These are phyloP conservation scores for Orbilia ellipsospora DNA, from an alignment of 2,329 filamentous ascomycete genomes.

Conservation along the genomic window DNA sequence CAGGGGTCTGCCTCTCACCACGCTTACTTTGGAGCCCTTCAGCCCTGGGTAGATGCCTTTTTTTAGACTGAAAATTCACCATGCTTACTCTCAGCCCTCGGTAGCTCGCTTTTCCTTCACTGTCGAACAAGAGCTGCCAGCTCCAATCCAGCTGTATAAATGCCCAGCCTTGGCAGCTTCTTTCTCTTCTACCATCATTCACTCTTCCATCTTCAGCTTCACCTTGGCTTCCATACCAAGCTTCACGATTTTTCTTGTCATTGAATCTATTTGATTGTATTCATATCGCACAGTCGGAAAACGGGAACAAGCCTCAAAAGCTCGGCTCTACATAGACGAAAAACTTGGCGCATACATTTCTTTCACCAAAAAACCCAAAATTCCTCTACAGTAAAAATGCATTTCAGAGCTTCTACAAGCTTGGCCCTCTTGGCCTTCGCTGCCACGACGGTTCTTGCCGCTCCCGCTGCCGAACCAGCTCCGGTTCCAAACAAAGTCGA, in stretches of 20 bases:
- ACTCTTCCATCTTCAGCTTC: slow-evolving; percentile 36
- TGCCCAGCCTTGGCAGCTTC: slow-evolving; percentile 36
- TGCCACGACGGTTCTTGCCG: slow-evolving; percentile 40
- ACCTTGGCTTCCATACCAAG: slow-evolving; percentile 34
- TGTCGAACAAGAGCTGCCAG: slow-evolving; percentile 28
- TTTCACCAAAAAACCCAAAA: neutral
- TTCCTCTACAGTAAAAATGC: slow-evolving; percentile 16
- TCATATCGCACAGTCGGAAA: slow-evolving; percentile 10
- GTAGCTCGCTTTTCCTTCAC: slow-evolving; percentile 19
- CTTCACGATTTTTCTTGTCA: slow-evolving; percentile 53
- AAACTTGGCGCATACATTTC: no score
- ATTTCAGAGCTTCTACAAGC: slow-evolving; percentile 32
- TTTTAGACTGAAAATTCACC: no score
- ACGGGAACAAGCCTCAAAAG: slow-evolving; percentile 26
- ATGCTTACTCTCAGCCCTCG: slow-evolving; percentile 54
- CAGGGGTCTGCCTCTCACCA: no score
- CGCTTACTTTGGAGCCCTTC: no score
- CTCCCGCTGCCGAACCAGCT: slow-evolving; percentile 32
- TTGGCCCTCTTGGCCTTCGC: slow-evolving; percentile 45
- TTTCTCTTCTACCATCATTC: slow-evolving; percentile 31
- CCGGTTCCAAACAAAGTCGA: slow-evolving; percentile 46
- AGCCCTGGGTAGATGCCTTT: no score
- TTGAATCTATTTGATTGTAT: slow-evolving; percentile 23
- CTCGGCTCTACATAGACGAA: neutral
- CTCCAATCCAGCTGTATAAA: slow-evolving; percentile 49